Evolutionary conservation across 2,329 filamentous ascomycete genomes (phyloP).

Genomic region (Stylonectria norvegica): DNA sequence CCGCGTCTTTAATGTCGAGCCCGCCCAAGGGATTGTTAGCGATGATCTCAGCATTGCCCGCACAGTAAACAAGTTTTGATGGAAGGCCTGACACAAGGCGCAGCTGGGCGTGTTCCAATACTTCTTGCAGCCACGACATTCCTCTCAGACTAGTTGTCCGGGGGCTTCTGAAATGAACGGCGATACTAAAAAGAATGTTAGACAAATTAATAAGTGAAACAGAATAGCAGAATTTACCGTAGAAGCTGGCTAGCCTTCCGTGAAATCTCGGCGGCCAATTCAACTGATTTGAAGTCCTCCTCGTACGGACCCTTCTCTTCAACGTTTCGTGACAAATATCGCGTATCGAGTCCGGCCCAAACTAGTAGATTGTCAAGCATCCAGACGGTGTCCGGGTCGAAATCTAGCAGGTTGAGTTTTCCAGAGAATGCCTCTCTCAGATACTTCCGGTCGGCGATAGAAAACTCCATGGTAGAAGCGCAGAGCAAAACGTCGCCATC

Average conservation of each 20-base stretch:
- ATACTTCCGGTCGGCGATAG: conserved; percentile 16
- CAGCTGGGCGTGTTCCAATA: conserved; percentile 17
- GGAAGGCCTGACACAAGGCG: conserved; percentile 3
- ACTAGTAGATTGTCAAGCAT: conserved; percentile 15
- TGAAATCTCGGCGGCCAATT: conserved; percentile 5
- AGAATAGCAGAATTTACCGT: conserved; percentile 3
- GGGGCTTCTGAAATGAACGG: conserved; percentile 20
- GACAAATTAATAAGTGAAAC: accelerated
- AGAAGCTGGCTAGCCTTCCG: conserved; percentile 18
- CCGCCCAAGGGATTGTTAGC: conserved; percentile 16
- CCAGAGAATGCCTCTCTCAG: conserved; percentile 16
- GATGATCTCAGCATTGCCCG: conserved; percentile 12
- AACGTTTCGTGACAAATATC: conserved; percentile 19
- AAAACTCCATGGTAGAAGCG: conserved; percentile 22
- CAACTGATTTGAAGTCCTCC: not conserved
- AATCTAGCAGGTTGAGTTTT: conserved; percentile 18
- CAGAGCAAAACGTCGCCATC: conserved; percentile 13
- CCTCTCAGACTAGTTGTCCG: conserved; percentile 8
- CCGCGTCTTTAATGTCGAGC: conserved; percentile 17
- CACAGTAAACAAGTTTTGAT: conserved; percentile 10
- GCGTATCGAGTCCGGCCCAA: conserved; percentile 19
- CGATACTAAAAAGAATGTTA: conserved; percentile 15
- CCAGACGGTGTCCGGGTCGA: conserved; percentile 18
- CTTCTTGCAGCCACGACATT: conserved; percentile 14
- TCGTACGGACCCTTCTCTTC: conserved; percentile 6